These are phyloP conservation scores for Chalara sp. DNA, from an alignment of 2,329 filamentous ascomycete genomes.

Conservation along the genomic window DNA sequence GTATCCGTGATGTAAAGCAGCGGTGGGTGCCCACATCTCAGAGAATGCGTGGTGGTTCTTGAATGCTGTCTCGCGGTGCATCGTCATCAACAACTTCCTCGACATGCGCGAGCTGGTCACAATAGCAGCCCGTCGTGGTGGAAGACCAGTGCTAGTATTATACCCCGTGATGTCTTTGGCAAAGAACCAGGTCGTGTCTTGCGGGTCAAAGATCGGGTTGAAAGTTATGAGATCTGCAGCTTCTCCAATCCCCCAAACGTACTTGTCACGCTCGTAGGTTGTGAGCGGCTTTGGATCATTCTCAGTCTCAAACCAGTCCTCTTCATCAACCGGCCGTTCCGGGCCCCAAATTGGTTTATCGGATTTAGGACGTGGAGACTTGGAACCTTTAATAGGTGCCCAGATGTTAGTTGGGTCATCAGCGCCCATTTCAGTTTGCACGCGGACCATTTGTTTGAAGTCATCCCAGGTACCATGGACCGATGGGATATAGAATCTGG, in stretches of 20 bases:
- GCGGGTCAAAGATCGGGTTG: slow-evolving; percentile 86
- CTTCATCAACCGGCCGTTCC: slow-evolving; percentile 56
- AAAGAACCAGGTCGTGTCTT: slow-evolving; percentile 78
- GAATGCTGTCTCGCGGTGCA: slow-evolving; percentile 84
- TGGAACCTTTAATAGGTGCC: slow-evolving; percentile 39
- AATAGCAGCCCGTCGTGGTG: slow-evolving; percentile 76
- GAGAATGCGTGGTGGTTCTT: slow-evolving; percentile 88
- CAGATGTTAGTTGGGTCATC: slow-evolving; percentile 61
- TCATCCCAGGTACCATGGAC: slow-evolving; percentile 76
- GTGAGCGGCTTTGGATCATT: slow-evolving; percentile 69
- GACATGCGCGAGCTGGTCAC: slow-evolving; percentile 84
- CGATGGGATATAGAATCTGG: slow-evolving; percentile 69
- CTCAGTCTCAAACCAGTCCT: slow-evolving; percentile 66
- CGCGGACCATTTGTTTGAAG: slow-evolving; percentile 69
- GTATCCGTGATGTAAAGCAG: slow-evolving; percentile 83
- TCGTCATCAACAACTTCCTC: slow-evolving; percentile 68
- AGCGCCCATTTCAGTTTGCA: slow-evolving; percentile 66
- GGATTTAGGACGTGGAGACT: slow-evolving; percentile 28
- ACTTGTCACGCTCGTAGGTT: slow-evolving; percentile 70
- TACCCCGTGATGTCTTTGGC: slow-evolving; percentile 80
- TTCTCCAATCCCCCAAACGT: slow-evolving; percentile 82
- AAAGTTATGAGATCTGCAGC: slow-evolving; percentile 89
- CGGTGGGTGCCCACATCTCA: slow-evolving; percentile 91
- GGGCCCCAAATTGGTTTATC: slow-evolving; percentile 80
- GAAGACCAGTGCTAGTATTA: slow-evolving; percentile 56